Evolutionary conservation across 108 stramenopile species (phyloP).

Genomic region (Cylindrotheca fusiformis): DNA sequence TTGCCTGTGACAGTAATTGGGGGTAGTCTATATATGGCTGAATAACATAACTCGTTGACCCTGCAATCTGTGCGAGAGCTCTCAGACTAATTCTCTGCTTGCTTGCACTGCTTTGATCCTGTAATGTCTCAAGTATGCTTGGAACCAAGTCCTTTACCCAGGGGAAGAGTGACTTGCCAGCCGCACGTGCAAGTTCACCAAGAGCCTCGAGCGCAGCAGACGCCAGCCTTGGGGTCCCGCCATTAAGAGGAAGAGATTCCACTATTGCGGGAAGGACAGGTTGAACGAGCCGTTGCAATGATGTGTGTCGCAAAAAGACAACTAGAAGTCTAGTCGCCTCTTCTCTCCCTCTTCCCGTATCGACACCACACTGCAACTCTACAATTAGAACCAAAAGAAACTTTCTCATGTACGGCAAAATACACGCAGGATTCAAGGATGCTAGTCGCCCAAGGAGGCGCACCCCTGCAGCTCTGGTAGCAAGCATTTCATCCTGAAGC

Average conservation of each 20-base stretch:
- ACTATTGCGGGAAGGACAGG: slow-evolving; percentile 76
- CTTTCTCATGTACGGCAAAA: slow-evolving; percentile 74
- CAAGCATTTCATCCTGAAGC: slow-evolving; percentile 86
- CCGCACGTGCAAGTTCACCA: slow-evolving; percentile 88
- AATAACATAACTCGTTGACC: slow-evolving; percentile 91
- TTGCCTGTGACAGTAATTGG: slow-evolving; percentile 74
- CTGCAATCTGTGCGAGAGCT: slow-evolving; percentile 88
- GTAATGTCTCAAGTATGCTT: slow-evolving; percentile 81
- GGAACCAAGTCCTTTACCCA: slow-evolving; percentile 86
- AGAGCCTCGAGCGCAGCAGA: slow-evolving; percentile 88
- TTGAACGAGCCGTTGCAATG: slow-evolving; percentile 67
- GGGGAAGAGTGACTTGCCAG: slow-evolving; percentile 71
- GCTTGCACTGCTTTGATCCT: slow-evolving; percentile 83
- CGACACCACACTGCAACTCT: slow-evolving; percentile 75
- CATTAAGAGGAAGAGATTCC: slow-evolving; percentile 60
- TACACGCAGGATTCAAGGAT: slow-evolving; percentile 77
- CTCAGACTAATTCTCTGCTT: slow-evolving; percentile 88
- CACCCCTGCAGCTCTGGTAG: slow-evolving; percentile 78
- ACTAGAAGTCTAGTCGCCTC: slow-evolving; percentile 79
- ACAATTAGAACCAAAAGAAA: slow-evolving; percentile 71
- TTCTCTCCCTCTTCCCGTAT: slow-evolving; percentile 65
- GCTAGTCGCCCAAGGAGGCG: slow-evolving; percentile 85
- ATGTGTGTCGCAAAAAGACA: slow-evolving; percentile 71
- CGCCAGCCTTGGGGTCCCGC: slow-evolving; percentile 68
- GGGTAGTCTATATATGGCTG: slow-evolving; percentile 93